A percentile compares a stretch with the other conserved stretches of the same genome.
phyloP scores from a whole-genome alignment of 2,329 filamentous ascomycete species.

The Colletotrichum sp. region DNA sequence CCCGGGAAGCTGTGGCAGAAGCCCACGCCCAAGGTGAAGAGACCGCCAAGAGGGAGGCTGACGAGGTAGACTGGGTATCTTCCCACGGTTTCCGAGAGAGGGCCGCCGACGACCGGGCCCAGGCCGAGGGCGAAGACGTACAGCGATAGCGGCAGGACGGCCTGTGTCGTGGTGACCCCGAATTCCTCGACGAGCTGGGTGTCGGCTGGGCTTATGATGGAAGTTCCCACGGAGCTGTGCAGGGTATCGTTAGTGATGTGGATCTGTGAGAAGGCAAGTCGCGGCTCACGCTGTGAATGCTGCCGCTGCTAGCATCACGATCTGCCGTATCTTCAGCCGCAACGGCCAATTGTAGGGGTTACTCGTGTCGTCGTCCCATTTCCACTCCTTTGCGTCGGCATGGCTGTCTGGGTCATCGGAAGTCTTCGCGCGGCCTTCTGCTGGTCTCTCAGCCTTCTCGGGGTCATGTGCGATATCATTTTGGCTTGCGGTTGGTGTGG shows the following conservation, averaged over 20 bases:
- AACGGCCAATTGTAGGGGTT: conserved; percentile 59
- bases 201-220: conserved; percentile 56
- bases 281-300: conserved; percentile 45
- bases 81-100: conserved; percentile 63
- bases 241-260: not conserved
- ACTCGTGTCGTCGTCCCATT: conserved; percentile 43
- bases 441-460: not conserved
- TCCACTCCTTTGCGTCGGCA: not conserved
- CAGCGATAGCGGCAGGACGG: conserved; percentile 63
- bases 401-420: not conserved
- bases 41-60: conserved; percentile 49
- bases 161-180: conserved; percentile 55
- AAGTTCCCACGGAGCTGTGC: conserved; percentile 56
- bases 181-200: conserved; percentile 57
- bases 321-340: conserved; percentile 42
- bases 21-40: conserved; percentile 63
- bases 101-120: conserved; percentile 64
- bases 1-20: conserved; percentile 54
- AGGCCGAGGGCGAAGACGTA: conserved; percentile 66
- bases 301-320: conserved; percentile 40
- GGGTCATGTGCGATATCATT: not conserved
- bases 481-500: not conserved
- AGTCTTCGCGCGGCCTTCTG: too few species aligned
- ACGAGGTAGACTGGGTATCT: conserved; percentile 56
- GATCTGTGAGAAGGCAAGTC: not conserved